These are phyloP conservation scores for Achaetomium macrosporum DNA, from an alignment of 2,329 filamentous ascomycete species.

Conservation along the genomic window DNA sequence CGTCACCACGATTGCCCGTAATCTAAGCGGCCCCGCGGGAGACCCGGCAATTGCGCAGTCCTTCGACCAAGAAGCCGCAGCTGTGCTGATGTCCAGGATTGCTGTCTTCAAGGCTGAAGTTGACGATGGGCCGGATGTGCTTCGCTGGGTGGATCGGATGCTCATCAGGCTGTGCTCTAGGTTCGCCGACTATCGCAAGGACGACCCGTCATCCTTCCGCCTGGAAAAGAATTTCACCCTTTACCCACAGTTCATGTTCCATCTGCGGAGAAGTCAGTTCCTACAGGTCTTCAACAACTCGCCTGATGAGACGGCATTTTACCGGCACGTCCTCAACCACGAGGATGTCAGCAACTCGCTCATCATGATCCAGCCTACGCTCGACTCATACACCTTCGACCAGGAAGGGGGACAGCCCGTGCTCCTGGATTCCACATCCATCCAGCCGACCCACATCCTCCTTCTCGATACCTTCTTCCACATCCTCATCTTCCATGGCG, in stretches of 20 bases:
- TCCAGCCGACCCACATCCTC: slow-evolving; percentile 88
- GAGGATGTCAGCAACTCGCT: slow-evolving; percentile 96
- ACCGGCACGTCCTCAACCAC: slow-evolving; percentile 92
- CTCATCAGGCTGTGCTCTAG: slow-evolving; percentile 92
- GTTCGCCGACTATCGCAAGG: slow-evolving; percentile 97
- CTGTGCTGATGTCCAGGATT: slow-evolving; percentile 97
- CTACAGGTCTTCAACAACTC: slow-evolving; percentile 99
- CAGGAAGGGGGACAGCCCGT: slow-evolving; percentile 90
- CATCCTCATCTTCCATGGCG: slow-evolving; percentile 97
- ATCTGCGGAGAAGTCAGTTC: slow-evolving; percentile 93
- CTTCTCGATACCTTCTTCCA: slow-evolving; percentile 99
- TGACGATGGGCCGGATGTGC: slow-evolving; percentile 94
- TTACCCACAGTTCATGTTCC: slow-evolving; percentile 99
- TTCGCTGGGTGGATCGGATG: slow-evolving; percentile 98
- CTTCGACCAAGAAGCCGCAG: slow-evolving; percentile 96
- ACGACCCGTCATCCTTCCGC: slow-evolving; percentile 94
- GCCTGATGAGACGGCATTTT: slow-evolving; percentile 98
- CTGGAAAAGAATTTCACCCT: slow-evolving; percentile 98
- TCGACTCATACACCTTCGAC: slow-evolving; percentile 96
- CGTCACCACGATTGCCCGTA: slow-evolving; percentile 88
- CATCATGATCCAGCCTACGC: slow-evolving; percentile 96
- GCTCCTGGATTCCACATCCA: slow-evolving; percentile 92
- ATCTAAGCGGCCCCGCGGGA: slow-evolving; percentile 86
- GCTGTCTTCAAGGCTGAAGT: slow-evolving; percentile 98
- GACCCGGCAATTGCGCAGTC: slow-evolving; percentile 94